Evolutionary conservation across 23 red algal species (phyloP), one percentile per base, ranked within the genome.

Genomic region (Gracilariopsis chorda): DNA sequence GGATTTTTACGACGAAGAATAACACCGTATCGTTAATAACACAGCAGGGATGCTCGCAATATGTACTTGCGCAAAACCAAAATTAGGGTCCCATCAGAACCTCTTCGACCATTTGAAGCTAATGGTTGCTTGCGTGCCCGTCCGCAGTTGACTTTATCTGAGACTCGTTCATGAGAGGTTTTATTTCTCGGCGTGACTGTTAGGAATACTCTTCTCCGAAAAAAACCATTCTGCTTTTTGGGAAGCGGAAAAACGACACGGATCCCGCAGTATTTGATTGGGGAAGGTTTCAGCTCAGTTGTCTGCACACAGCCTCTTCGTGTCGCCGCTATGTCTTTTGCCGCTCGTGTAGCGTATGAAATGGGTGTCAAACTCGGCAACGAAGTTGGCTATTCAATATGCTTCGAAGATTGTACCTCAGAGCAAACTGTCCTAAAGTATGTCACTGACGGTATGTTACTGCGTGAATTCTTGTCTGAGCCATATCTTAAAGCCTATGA

Each of bases 381-480:
- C n/a, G 71, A 84, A 42, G 93, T 99, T 21, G 97, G 97, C 43
- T 99, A 99, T 58, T 93, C 90, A 2, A 92, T 99, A 33, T 93
- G 97, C 21, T 99, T 96, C 62, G 97, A 99, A 51, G 97, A 99
- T 71, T 94, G 92, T 65, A 93, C 97, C 37, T 87, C 81, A 2
- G 73, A 90, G 25, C 63, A 92, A 65, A 95, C 93, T 60, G 68
- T 84, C 40, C 84, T 99, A 90, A 95, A 96, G 59, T 99, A 96
- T 90, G 44, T 94, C 59, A 99, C 97, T 37, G 97, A 99, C 64
- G 95, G 95, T 57, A 94, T 98, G 95, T 40, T 98, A 65, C 86
- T 98, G 17, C 86, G 95, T 10, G 95, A 98, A 36, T 94, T 92
- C 48, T 49, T 98, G 21, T 92, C 91, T 23, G 88, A 94, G 60